Conservation (phyloP, 106 monocot species). For the Phalaenopsis aphrodite region DNA sequence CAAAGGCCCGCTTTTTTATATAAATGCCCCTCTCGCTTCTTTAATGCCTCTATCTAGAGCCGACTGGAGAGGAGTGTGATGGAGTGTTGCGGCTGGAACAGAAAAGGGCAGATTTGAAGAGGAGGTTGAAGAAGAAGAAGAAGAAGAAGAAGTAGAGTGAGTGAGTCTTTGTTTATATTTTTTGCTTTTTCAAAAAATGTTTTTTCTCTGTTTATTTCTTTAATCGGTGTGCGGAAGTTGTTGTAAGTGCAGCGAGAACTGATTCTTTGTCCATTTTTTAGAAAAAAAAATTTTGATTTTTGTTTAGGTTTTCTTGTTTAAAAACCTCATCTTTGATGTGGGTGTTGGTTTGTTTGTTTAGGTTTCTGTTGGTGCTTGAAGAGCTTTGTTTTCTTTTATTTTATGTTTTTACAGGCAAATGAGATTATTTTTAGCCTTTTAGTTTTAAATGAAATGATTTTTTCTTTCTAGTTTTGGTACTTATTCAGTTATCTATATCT, state of each 20-base stretch:
- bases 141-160: neutral
- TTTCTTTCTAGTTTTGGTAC: neutral
- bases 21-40: neutral
- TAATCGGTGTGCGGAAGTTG: neutral
- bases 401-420: neutral
- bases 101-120: neutral
- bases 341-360: neutral
- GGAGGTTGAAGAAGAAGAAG: neutral
- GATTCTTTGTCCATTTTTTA: neutral
- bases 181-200: neutral
- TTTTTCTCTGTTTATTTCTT: neutral
- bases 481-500: neutral
- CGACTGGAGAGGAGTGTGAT: neutral
- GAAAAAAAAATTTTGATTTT: neutral
- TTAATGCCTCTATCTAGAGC: neutral
- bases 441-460: neutral
- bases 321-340: neutral
- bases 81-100: neutral
- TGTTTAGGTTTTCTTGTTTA: slow-evolving; percentile 3
- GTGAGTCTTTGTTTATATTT: neutral
- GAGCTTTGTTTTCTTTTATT: neutral
- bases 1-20: slow-evolving; percentile 1
- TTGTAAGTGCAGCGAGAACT: neutral
- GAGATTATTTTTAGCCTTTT: neutral
- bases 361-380: neutral